Evolutionary conservation across 805 yeast genomes (phyloP).

Genomic region (Blastobotrys muscicola): DNA sequence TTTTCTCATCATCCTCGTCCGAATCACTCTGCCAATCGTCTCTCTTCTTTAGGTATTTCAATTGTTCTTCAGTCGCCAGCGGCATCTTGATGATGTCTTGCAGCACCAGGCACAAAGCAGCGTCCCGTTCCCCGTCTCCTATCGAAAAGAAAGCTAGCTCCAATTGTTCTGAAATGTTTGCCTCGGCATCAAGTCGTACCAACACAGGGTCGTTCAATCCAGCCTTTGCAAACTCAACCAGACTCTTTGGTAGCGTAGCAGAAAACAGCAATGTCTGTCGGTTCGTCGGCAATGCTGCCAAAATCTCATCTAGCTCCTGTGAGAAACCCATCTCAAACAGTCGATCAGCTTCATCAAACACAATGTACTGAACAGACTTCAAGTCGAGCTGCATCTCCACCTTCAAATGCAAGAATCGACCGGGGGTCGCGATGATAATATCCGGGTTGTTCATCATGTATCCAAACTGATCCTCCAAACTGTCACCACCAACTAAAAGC

Average conservation of each 20-base stretch:
- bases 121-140: slow-evolving; percentile 82
- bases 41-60: slow-evolving; percentile 37
- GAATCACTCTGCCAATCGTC: slow-evolving; percentile 38
- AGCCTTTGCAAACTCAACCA: slow-evolving; percentile 96
- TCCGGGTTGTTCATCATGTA: slow-evolving; percentile 94
- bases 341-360: slow-evolving; percentile 96
- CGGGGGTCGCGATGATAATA: slow-evolving; percentile 93
- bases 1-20: slow-evolving; percentile 41
- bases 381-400: slow-evolving; percentile 90
- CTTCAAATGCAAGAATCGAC: slow-evolving; percentile 89
- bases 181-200: slow-evolving; percentile 86
- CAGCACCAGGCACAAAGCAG: slow-evolving; percentile 63
- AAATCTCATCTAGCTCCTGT: slow-evolving; percentile 81
- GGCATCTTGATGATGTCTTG: slow-evolving; percentile 84
- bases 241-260: slow-evolving; percentile 86
- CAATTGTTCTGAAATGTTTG: slow-evolving; percentile 79
- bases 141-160: slow-evolving; percentile 82
- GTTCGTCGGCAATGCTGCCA: slow-evolving; percentile 69
- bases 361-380: slow-evolving; percentile 76
- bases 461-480: slow-evolving; percentile 91
- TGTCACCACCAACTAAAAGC: slow-evolving; percentile 92
- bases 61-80: slow-evolving; percentile 60
- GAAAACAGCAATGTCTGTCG: slow-evolving; percentile 88
- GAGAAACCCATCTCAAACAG: slow-evolving; percentile 94
- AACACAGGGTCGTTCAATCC: slow-evolving; percentile 88